Evolutionary conservation across 345 rosid species (phyloP), one percentile per base, ranked within the genome.

Genomic region (Raphanus sativus): DNA sequence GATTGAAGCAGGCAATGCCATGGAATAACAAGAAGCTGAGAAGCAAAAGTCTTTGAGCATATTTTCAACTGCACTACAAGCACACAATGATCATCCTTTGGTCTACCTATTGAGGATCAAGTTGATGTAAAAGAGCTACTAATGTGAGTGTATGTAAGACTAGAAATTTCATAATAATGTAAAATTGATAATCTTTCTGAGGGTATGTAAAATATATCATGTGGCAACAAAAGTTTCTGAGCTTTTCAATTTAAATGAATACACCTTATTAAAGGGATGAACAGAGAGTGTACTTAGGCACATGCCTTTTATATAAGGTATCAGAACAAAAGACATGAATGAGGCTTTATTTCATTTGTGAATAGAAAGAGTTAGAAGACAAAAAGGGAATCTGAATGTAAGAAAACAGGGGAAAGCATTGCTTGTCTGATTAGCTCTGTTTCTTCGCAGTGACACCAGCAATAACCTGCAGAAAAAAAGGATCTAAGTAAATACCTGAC

Each of bases 381-480:
- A 75, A 69, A 36, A 68, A 73, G 65, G 67, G 67, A 63, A 62
- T 62, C 25, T 42, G 30, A 63, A 79, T 11, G 73, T 67, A 73
- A 55, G 68, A 42, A 71, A 64, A 56, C 29, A 58, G 34, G 32
- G 8, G n/a, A 24, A 32, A 40, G 24, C 29, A 67, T 75, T 36
- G 64, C 58, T 54, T 70, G 67, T n/a, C n/a, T 32, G 24, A 52
- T 83, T 78, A 87, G 28, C 59, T 70, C 75, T 86, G 80, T 71
- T 83, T 86, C 86, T 93, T 91, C 65, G 97, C 94, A 16, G 91
- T 86, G 83, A 90, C 89, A 40, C 96, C 97, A 9, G 91, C 94
- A 71, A 91, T 85, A 55, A 90, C 93, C 97, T 93, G 86, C 81
- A 77, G n/a, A 69, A 73, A 54, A 73, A 55, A 65, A 55, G 52